These are phyloP conservation scores for Filobasidium floriforme DNA, from an alignment of 768 basidiomycete genomes.

Conservation along the genomic window DNA sequence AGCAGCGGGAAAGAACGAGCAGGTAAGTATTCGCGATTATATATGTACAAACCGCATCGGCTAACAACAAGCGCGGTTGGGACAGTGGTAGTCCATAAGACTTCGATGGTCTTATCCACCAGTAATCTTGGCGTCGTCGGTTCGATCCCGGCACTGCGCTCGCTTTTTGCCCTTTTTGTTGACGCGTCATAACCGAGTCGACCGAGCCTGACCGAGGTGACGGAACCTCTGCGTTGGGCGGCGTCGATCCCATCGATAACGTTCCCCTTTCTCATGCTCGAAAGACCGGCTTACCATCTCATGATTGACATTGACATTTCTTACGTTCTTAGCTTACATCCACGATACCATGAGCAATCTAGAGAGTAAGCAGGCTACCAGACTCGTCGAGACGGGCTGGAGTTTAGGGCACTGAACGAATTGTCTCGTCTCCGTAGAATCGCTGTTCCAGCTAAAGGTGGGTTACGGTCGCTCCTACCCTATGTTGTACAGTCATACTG, in stretches of 20 bases:
- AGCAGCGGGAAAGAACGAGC: too few species aligned
- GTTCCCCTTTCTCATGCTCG: background rate
- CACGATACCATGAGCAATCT: slow-evolving; percentile 47
- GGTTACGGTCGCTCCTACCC: slow-evolving; percentile 21
- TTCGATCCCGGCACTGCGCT: background rate
- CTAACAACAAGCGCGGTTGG: background rate
- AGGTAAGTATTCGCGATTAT: too few species aligned
- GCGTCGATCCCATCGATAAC: too few species aligned
- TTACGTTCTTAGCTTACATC: too few species aligned
- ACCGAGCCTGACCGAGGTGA: too few species aligned
- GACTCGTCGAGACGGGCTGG: background rate
- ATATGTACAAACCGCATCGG: too few species aligned
- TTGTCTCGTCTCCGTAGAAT: slow-evolving; percentile 55
- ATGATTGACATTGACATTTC: background rate
- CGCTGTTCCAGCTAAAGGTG: slow-evolving; percentile 97
- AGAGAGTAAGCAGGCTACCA: slow-evolving; percentile 74
- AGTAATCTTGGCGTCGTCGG: background rate
- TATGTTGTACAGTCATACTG: too few species aligned
- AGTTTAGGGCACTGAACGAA: background rate
- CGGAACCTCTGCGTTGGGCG: too few species aligned
- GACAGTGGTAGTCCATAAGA: background rate
- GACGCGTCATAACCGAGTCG: too few species aligned
- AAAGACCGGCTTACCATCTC: background rate
- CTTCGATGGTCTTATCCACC: background rate
- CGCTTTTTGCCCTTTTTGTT: background rate